These are phyloP conservation scores for Thalassiosira mediterranea DNA, from an alignment of 352 stramenopile species.

Conservation along the genomic window DNA sequence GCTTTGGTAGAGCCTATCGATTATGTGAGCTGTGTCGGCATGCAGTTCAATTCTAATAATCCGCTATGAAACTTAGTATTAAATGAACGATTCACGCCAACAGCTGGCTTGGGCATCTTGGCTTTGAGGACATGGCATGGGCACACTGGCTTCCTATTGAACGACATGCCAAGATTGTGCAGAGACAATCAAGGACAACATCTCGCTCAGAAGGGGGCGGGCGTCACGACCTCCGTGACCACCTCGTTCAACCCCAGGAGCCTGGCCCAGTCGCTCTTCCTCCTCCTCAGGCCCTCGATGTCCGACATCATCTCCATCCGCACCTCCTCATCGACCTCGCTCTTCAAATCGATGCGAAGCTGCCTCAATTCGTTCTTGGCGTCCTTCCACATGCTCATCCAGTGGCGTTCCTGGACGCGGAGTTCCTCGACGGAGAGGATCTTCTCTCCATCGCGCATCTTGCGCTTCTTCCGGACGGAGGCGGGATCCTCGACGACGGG, in stretches of 20 bases:
- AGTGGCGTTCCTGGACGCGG: slow-evolving; percentile 38
- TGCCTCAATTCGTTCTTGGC: slow-evolving; percentile 40
- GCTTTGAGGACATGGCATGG: too few relatives aligned
- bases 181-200: too few relatives aligned
- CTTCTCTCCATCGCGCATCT: slow-evolving; percentile 29
- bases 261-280: slow-evolving; percentile 43
- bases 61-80: too few relatives aligned
- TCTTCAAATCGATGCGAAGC: slow-evolving; percentile 37
- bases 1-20: too few relatives aligned
- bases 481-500: slow-evolving; percentile 14
- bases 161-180: too few relatives aligned
- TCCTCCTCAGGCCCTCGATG: slow-evolving; percentile 43
- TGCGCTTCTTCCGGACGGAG: slow-evolving; percentile 27
- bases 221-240: too few relatives aligned
- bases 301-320: slow-evolving; percentile 31
- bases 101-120: too few relatives aligned
- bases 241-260: slow-evolving; percentile 34
- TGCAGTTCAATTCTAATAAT: too few relatives aligned
- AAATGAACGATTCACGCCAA: too few relatives aligned
- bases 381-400: slow-evolving; percentile 46
- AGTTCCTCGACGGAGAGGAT: slow-evolving; percentile 38
- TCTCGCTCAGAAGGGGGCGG: too few relatives aligned
- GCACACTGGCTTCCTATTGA: too few relatives aligned
- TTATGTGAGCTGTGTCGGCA: too few relatives aligned
- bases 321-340: slow-evolving; percentile 24